A percentile compares a stretch with the other conserved stretches of the same genome.
Conservation (phyloP, 306 rosid species). For the Gillenia trifoliata region DNA sequence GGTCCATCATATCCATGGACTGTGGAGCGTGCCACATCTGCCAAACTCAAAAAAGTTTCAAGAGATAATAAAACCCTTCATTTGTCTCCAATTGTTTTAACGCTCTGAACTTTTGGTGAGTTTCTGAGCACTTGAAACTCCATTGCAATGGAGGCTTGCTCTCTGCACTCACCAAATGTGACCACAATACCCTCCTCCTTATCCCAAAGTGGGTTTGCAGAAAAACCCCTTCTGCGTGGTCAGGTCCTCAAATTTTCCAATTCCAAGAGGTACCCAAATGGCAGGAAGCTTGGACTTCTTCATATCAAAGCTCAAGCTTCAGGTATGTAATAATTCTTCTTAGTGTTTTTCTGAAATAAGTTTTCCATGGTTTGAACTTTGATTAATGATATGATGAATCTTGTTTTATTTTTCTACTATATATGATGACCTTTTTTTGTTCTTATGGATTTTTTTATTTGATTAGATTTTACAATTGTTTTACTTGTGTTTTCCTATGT, state of each 20-base stretch:
- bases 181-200: conserved; percentile 52
- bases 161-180: conserved; percentile 44
- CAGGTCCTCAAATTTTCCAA: conserved; percentile 38
- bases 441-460: background rate
- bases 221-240: conserved; percentile 30
- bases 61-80: conserved; percentile 26
- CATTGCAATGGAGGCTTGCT: conserved; percentile 60
- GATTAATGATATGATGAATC: background rate
- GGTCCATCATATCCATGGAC: conserved; percentile 71
- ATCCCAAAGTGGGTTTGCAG: conserved; percentile 25
- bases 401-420: too few species aligned
- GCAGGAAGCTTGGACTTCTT: conserved; percentile 39
- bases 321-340: conserved; percentile 30
- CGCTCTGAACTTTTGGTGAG: background rate
- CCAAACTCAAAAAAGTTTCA: conserved; percentile 26
- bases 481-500: background rate
- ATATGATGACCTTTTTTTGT: too few species aligned
- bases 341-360: background rate
- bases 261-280: conserved; percentile 29
- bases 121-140: background rate
- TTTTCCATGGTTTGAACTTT: background rate
- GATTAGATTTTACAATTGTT: too few species aligned
- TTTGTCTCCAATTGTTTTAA: conserved; percentile 13
- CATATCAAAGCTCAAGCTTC: conserved; percentile 60
- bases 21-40: conserved; percentile 28